A percentile compares a stretch with the other conserved stretches of the same genome.
phyloP scores from a whole-genome alignment of 805 yeast genomes.

The Yarrowia yakushimensis region DNA sequence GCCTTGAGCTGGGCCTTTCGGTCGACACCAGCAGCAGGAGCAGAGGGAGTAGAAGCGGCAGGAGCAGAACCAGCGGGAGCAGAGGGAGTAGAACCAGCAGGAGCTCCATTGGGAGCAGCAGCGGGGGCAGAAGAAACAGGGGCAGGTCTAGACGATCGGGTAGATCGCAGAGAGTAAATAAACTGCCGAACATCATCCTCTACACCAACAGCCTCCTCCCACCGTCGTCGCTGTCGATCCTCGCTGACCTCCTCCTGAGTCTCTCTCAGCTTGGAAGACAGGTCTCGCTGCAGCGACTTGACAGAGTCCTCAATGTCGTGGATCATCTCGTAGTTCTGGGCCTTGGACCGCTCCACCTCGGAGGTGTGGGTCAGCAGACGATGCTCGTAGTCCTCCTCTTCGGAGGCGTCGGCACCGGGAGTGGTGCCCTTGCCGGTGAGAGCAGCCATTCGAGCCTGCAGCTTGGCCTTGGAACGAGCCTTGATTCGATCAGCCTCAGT shows the following conservation, averaged over 20 bases:
- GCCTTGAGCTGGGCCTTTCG: slow-evolving; percentile 79
- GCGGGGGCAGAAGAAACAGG: slow-evolving; percentile 17
- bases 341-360: slow-evolving; percentile 51
- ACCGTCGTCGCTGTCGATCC: slow-evolving; percentile 58
- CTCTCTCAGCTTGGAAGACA: slow-evolving; percentile 44
- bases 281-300: slow-evolving; percentile 54
- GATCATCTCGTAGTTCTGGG: slow-evolving; percentile 56
- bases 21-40: slow-evolving; percentile 50
- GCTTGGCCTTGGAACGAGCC: slow-evolving; percentile 71
- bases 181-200: slow-evolving; percentile 62
- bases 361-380: slow-evolving; percentile 44
- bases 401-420: slow-evolving; percentile 41
- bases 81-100: neutral
- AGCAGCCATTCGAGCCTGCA: slow-evolving; percentile 87
- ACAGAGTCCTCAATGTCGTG: slow-evolving; percentile 71
- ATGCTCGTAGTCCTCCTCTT: slow-evolving; percentile 53
- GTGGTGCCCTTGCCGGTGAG: slow-evolving; percentile 71
- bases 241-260: slow-evolving; percentile 35
- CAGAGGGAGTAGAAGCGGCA: slow-evolving; percentile 2
- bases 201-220: slow-evolving; percentile 81
- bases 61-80: slow-evolving; percentile 14
- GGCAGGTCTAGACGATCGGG: slow-evolving; percentile 17
- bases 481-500: slow-evolving; percentile 80
- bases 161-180: slow-evolving; percentile 48
- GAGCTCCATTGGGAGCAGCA: neutral